These are phyloP conservation scores for Desmodesmus armatus DNA, from an alignment of 139 green algal genomes.

Conservation along the genomic window DNA sequence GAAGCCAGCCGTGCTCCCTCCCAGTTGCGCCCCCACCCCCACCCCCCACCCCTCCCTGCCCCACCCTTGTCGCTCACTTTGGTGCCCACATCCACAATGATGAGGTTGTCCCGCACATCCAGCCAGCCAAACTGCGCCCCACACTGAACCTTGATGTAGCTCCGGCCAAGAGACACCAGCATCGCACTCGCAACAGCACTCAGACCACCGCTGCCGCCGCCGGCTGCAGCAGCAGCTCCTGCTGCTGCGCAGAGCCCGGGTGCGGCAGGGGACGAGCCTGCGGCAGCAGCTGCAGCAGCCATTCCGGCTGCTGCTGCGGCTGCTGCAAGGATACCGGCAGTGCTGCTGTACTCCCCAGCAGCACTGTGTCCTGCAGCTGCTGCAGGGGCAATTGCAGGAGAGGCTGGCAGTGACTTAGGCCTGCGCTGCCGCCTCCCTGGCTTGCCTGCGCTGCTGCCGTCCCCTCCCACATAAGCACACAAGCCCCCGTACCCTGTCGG, in stretches of 20 bases:
- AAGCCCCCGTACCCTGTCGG: too few relatives aligned
- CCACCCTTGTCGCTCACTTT: neutral
- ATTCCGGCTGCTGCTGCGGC: neutral
- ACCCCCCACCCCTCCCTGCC: too few relatives aligned
- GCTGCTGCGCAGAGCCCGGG: neutral
- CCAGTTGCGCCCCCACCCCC: too few relatives aligned
- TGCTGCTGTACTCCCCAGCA: too few relatives aligned
- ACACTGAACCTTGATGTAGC: constrained; percentile 20
- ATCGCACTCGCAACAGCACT: too few relatives aligned
- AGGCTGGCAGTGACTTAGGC: neutral
- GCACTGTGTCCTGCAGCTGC: neutral
- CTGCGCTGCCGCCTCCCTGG: neutral
- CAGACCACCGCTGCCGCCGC: constrained; percentile 2
- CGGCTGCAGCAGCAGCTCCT: neutral
- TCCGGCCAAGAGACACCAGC: constrained; percentile 8
- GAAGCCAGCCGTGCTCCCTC: neutral
- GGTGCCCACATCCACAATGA: neutral
- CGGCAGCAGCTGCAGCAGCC: neutral
- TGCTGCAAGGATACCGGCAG: neutral
- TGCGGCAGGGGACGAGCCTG: neutral
- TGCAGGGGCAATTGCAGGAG: neutral
- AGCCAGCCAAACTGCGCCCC: constrained; percentile 23
- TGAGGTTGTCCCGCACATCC: neutral
- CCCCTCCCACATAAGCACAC: too few relatives aligned
- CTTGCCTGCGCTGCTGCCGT: neutral